Evolutionary conservation across 2,329 filamentous ascomycete genomes (phyloP), one percentile per base, ranked within the genome.

Genomic region (Paraphaeosphaeria minitans): DNA sequence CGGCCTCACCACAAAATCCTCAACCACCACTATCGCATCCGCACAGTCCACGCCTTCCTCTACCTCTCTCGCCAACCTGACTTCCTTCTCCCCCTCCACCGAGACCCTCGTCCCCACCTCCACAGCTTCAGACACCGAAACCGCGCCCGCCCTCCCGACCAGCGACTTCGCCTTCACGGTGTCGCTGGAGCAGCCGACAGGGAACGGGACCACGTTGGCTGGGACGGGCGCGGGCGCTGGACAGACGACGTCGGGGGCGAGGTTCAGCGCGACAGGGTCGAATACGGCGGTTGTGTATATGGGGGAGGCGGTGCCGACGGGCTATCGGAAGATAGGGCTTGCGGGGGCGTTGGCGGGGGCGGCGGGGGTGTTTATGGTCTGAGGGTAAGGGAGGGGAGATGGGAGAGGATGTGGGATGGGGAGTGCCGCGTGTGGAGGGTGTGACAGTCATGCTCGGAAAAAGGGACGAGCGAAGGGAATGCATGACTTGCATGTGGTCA

Each of bases 291-390:
- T 45, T 12, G 51, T 45, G 27, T 59, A 51, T 24, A 33, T 31
- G 50, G 51, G 21, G 16, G 42, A 47, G 31, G 61, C 55, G 43
- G 47, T 27, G 35, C 53, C 50, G n/a, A 53, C 27, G 24, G 51
- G 50, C 42, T 61, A 63, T 56, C 35, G 55, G 22, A 58, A 54
- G 51, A 57, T 63, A 48, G 64, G 60, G 19, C n/a, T 64, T 39
- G 53, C 47, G 21, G 61, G 61, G 3, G 59, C 50, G 10, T 14
- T 62, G 27, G 63, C 61, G 12, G 60, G 56, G 16, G 58, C 56
- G 9, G 63, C 58, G 14, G 63, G 58, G 9, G 57, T 62, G 35
- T 60, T 59, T 31, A 37, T 59, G 35, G 24, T 54, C 14, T 58
- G 43, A 47, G 8, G 13, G 2, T 2, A n/a, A 39, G 13, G 13